These are phyloP conservation scores for Quercus alba DNA, from an alignment of 306 rosid species.

Conservation along the genomic window DNA sequence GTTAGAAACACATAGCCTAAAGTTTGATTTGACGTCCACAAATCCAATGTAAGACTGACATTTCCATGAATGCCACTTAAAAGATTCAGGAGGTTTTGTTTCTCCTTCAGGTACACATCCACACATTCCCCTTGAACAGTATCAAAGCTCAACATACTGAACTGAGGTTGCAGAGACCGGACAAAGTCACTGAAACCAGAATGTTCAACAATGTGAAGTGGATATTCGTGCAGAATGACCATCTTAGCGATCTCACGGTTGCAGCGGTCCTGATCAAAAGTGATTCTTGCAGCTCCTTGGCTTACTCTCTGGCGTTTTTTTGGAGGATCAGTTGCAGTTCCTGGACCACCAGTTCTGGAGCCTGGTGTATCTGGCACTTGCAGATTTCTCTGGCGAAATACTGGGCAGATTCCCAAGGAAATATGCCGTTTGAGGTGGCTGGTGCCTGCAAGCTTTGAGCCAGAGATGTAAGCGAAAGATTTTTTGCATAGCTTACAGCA, in stretches of 20 bases:
- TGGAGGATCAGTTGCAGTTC: conserved; percentile 35
- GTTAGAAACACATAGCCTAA: conserved; percentile 63
- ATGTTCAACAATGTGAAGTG: conserved; percentile 82
- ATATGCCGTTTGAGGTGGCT: conserved; percentile 87
- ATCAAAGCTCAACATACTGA: conserved; percentile 36
- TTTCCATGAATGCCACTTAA: conserved; percentile 64
- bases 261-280: conserved; percentile 68
- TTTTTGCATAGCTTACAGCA: conserved; percentile 76
- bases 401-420: conserved; percentile 71
- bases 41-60: conserved; percentile 74
- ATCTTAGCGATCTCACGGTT: conserved; percentile 67
- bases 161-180: conserved; percentile 72
- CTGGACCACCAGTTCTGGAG: conserved; percentile 27
- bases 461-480: conserved; percentile 74
- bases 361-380: conserved; percentile 18
- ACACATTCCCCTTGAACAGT: conserved; percentile 57
- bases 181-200: conserved; percentile 64
- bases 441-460: conserved; percentile 79
- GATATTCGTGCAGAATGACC: conserved; percentile 85
- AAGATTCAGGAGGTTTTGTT: conserved; percentile 59
- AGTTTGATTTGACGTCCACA: conserved; percentile 68
- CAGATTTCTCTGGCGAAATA: conserved; percentile 52
- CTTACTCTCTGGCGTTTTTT: conserved; percentile 50
- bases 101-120: conserved; percentile 55
- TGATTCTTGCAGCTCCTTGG: conserved; percentile 30